phyloP scores from a whole-genome alignment of 1,284 basidiomycete species.

The Marasmius oreades region DNA sequence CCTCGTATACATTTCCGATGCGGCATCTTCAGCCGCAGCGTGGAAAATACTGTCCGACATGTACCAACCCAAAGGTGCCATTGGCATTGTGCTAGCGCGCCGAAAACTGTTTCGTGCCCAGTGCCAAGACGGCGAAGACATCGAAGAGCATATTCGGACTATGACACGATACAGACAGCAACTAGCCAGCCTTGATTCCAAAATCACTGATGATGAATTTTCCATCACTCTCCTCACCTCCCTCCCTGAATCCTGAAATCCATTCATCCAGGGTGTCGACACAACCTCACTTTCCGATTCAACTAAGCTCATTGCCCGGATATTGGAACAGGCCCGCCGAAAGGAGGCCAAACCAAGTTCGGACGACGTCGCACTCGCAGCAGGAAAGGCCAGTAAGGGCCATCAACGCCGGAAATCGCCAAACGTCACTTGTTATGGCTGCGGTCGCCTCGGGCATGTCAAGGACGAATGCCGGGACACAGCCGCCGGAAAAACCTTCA shows the following conservation, averaged over 20 bases:
- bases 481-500: background rate
- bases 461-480: background rate
- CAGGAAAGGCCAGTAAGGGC: constrained; percentile 11
- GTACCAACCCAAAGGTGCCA: constrained; percentile 3
- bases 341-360: constrained; percentile 7
- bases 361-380: constrained; percentile 17
- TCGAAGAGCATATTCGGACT: constrained; percentile 26
- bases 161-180: background rate
- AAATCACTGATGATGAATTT: constrained; percentile 21
- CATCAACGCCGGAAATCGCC: constrained; percentile 1
- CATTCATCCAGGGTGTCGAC: constrained; percentile 25
- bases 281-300: constrained; percentile 21
- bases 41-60: constrained; percentile 22
- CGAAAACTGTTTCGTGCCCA: constrained; percentile 23
- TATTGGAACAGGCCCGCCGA: constrained; percentile 26
- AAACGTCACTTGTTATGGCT: constrained; percentile 6
- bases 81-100: constrained; percentile 20
- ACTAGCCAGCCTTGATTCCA: background rate
- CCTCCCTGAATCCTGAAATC: constrained; percentile 33
- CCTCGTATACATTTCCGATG: constrained; percentile 20
- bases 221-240: constrained; percentile 28
- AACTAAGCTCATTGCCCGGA: constrained; percentile 25
- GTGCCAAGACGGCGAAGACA: constrained; percentile 22
- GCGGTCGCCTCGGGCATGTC: constrained; percentile 6
- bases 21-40: constrained; percentile 18